These are phyloP conservation scores for Nicotiana undulata DNA, from an alignment of 257 asterid species.

Conservation along the genomic window DNA sequence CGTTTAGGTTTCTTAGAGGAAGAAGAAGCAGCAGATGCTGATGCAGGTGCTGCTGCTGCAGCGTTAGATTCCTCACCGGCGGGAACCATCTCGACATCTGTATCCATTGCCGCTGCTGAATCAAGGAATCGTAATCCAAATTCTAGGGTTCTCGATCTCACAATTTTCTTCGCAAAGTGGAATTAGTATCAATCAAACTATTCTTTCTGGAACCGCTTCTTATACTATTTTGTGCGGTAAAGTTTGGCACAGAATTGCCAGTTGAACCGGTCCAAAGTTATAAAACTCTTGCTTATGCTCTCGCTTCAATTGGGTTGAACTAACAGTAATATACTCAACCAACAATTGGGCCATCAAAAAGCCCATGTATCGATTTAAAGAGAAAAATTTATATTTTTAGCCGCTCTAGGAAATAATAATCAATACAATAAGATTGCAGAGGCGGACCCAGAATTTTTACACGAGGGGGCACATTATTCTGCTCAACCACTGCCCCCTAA, in stretches of 20 bases:
- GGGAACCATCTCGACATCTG: conserved; percentile 60
- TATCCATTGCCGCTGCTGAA: conserved; percentile 40
- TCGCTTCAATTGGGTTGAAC: not conserved
- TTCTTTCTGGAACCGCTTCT: not conserved
- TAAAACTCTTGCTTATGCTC: no score
- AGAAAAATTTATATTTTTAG: no score
- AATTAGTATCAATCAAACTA: not conserved
- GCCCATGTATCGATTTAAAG: no score
- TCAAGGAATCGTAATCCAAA: not conserved
- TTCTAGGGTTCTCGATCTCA: not conserved
- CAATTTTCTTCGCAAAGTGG: not conserved
- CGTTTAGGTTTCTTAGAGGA: conserved; percentile 56
- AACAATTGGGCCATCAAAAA: no score
- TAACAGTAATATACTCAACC: no score
- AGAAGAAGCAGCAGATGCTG: conserved; percentile 21
- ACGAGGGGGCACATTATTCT: no score
- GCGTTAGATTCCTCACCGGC: conserved; percentile 59
- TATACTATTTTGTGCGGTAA: not conserved
- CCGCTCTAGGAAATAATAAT: no score
- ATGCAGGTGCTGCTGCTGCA: conserved; percentile 48
- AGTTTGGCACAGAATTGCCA: not conserved
- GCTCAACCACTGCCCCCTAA: no score
- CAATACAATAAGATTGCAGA: no score
- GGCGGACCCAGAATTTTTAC: no score
- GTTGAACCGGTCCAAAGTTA: not conserved